Percentiles rank a stretch among this genome's conserved stretches.
Conservation (phyloP, 208 protist genomes). For the Naegleria gruberi region DNA sequence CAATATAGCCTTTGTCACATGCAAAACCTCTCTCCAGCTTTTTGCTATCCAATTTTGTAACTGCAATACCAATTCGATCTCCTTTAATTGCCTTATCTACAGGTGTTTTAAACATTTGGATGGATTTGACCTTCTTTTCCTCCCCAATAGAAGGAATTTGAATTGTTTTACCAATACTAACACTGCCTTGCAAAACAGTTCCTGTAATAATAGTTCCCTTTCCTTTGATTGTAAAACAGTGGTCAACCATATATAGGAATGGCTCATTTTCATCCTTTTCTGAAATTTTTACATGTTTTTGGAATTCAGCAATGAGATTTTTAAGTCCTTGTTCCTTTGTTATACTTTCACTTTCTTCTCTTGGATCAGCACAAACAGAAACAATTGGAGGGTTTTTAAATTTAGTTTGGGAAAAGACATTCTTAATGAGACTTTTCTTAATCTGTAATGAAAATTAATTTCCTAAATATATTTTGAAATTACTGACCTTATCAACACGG, state of each 20-base stretch:
- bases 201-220: conserved; percentile 91
- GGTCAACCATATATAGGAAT: conserved; percentile 91
- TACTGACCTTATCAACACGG: conserved; percentile 39
- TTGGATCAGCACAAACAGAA: conserved; percentile 26
- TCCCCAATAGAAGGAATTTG: not conserved
- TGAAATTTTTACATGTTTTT: not conserved
- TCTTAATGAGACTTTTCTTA: conserved; percentile 29
- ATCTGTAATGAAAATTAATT: conserved; percentile 24
- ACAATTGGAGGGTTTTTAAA: conserved; percentile 38
- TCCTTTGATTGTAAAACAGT: conserved; percentile 93
- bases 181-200: conserved; percentile 74
- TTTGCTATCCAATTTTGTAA: conserved; percentile 77
- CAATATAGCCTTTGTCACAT: conserved; percentile 40
- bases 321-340: not conserved
- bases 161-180: conserved; percentile 51
- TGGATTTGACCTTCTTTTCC: conserved; percentile 74
- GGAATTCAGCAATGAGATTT: not conserved
- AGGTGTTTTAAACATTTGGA: conserved; percentile 83
- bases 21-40: conserved; percentile 73
- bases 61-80: conserved; percentile 80
- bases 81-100: conserved; percentile 60
- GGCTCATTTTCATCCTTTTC: not conserved
- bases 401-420: not conserved
- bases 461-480: not conserved
- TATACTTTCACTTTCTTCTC: conserved; percentile 4